Evolutionary conservation across 768 basidiomycete species (phyloP).

Genomic region (Clitopilus hobsonii): DNA sequence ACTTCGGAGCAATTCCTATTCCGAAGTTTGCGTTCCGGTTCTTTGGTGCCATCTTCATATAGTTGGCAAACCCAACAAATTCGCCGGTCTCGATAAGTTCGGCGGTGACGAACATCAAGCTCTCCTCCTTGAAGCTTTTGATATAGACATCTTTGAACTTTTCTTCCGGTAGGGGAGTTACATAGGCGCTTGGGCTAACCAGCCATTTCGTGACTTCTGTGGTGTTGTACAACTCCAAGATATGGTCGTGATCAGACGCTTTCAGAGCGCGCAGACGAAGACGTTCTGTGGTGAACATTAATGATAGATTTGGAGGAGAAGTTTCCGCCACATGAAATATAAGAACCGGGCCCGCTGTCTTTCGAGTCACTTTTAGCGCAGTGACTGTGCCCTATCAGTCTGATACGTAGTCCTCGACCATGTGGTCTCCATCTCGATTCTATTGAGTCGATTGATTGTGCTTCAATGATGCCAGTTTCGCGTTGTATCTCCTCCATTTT

Average conservation of each 20-base stretch:
- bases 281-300: background rate
- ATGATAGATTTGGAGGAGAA: too few species aligned
- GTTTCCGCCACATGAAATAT: too few species aligned
- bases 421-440: too few species aligned
- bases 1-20: constrained; percentile 17
- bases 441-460: too few species aligned
- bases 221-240: background rate
- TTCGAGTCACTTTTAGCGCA: too few species aligned
- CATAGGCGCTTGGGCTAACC: background rate
- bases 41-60: constrained; percentile 10
- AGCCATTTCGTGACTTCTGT: background rate
- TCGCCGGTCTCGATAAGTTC: background rate
- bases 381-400: too few species aligned
- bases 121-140: background rate
- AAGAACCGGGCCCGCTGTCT: too few species aligned
- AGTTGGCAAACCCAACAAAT: background rate
- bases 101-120: background rate
- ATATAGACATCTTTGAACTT: background rate
- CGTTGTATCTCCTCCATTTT: too few species aligned
- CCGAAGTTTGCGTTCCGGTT: constrained; percentile 21
- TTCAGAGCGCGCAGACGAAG: background rate
- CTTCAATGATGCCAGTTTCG: too few species aligned
- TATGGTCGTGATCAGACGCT: background rate
- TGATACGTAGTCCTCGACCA: too few species aligned
- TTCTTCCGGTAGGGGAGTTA: background rate